A percentile compares a stretch with the other conserved stretches of the same genome.
Evolutionary conservation across 2,329 filamentous ascomycete species (phyloP).

Genomic region (Didymellaceae sp.): DNA sequence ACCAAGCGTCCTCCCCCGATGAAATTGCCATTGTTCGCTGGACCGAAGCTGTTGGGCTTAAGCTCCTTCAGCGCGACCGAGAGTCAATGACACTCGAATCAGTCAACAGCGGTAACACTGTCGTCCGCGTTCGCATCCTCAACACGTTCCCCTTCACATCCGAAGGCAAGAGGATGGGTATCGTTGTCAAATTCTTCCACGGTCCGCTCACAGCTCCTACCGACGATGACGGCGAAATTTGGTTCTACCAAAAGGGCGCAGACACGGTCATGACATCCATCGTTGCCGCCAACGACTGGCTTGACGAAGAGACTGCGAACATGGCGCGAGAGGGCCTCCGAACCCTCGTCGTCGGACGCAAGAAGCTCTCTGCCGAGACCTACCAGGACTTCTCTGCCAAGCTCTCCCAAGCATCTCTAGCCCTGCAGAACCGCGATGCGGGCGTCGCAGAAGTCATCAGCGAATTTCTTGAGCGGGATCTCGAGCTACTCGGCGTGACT

Average conservation of each 20-base stretch:
- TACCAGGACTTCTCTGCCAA: conserved; percentile 80
- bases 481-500: conserved; percentile 95
- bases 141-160: conserved; percentile 98
- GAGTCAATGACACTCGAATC: conserved; percentile 84
- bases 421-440: conserved; percentile 78
- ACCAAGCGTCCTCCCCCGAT: conserved; percentile 96
- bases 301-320: conserved; percentile 98
- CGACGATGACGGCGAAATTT: conserved; percentile 76
- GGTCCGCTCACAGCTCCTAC: conserved; percentile 50
- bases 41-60: conserved; percentile 90
- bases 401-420: conserved; percentile 80
- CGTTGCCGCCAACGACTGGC: conserved; percentile 95
- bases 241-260: conserved; percentile 98
- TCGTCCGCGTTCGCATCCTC: conserved; percentile 86
- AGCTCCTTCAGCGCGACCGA: conserved; percentile 83
- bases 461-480: conserved; percentile 81
- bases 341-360: conserved; percentile 93
- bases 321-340: conserved; percentile 97
- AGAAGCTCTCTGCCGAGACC: conserved; percentile 76
- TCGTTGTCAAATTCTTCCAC: conserved; percentile 82
- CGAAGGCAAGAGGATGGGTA: conserved; percentile 97
- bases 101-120: conserved; percentile 71
- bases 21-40: conserved; percentile 98
- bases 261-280: conserved; percentile 98
- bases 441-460: conserved; percentile 82